Conservation (phyloP, 768 basidiomycete genomes). For the Podaxis sp. region DNA sequence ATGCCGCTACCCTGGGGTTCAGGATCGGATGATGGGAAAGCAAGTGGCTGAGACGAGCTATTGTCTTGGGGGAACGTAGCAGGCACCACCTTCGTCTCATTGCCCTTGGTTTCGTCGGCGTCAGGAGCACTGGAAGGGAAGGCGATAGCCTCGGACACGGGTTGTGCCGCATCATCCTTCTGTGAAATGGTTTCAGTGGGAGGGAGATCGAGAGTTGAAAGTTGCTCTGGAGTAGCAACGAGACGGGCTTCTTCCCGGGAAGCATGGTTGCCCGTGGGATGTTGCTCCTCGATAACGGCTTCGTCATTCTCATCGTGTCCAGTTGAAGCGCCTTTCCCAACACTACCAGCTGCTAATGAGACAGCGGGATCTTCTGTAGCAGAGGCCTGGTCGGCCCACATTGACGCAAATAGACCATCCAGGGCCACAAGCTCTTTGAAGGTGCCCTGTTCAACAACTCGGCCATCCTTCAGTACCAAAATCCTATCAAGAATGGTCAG, state of each 20-base stretch:
- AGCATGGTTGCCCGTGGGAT: neutral
- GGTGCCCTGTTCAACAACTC: constrained; percentile 79
- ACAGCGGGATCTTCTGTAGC: constrained; percentile 54
- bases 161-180: neutral
- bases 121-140: neutral
- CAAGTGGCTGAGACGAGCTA: constrained; percentile 14
- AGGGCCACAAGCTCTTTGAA: constrained; percentile 75
- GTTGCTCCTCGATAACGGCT: constrained; percentile 1
- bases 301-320: constrained; percentile 2
- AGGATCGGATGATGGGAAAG: constrained; percentile 29
- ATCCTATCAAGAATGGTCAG: constrained; percentile 50
- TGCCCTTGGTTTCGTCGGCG: constrained; percentile 5
- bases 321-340: constrained; percentile 36
- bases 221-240: constrained; percentile 11
- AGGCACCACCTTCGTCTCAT: constrained; percentile 1
- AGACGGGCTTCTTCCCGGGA: neutral
- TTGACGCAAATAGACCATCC: constrained; percentile 73
- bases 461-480: constrained; percentile 87
- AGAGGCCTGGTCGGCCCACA: constrained; percentile 88
- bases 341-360: constrained; percentile 31
- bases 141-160: neutral
- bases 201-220: constrained; percentile 12
- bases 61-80: constrained; percentile 3
- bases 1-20: constrained; percentile 17
- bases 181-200: constrained; percentile 9